These are phyloP conservation scores for Psilocybe tampanensis DNA, from an alignment of 768 basidiomycete species.

Conservation along the genomic window DNA sequence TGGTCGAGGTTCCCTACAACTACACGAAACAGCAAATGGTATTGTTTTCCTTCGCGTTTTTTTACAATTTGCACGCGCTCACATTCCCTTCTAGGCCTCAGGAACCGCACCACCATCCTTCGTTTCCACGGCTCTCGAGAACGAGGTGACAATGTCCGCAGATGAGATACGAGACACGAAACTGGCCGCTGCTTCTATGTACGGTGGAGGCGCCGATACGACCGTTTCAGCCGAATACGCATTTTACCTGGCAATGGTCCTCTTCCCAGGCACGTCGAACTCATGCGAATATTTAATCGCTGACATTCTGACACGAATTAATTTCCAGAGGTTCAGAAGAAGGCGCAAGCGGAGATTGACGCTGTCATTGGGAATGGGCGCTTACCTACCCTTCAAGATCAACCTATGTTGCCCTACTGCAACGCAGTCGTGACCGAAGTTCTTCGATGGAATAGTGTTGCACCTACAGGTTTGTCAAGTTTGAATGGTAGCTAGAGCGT, in stretches of 20 bases:
- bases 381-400: constrained; percentile 42
- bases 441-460: constrained; percentile 50
- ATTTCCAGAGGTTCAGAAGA: constrained; percentile 46
- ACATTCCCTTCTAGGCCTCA: constrained; percentile 33
- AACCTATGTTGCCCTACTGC: constrained; percentile 50
- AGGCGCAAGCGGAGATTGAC: constrained; percentile 56
- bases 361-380: constrained; percentile 38
- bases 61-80: background rate
- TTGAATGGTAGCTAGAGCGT: background rate
- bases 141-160: constrained; percentile 30
- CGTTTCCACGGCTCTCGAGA: constrained; percentile 42
- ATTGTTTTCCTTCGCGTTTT: background rate
- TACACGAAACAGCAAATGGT: constrained; percentile 53
- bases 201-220: constrained; percentile 54
- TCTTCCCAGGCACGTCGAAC: constrained; percentile 32
- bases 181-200: constrained; percentile 46
- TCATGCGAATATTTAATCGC: background rate
- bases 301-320: background rate
- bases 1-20: constrained; percentile 45
- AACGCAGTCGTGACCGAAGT: constrained; percentile 47
- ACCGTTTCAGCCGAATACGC: constrained; percentile 47
- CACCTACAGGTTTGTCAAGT: constrained; percentile 37
- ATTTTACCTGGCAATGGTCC: constrained; percentile 52
- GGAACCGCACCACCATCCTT: constrained; percentile 47
- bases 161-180: constrained; percentile 42